Base-by-base conservation (phyloP, 1,284 basidiomycete species). In the Irpex lacteus region DNA sequence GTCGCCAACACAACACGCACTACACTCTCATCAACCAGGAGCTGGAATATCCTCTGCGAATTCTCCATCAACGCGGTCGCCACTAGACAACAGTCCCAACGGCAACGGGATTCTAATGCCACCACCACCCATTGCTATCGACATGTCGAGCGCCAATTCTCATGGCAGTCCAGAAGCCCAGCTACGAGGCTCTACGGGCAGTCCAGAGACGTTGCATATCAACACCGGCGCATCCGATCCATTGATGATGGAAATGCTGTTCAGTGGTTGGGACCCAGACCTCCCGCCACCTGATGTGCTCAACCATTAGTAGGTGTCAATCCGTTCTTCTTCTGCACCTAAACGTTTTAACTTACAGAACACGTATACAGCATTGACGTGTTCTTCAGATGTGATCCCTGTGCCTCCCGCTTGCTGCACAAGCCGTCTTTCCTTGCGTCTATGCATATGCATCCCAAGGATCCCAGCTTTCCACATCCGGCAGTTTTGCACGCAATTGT, bases 401-500 rank as follows among this genome's bases (percentile, higher is more conserved):
- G 91, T 70, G 88, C 90, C 62, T 90, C 91, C 18, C 84, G 89
- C 60, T 85, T 94, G 59, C 78, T 95, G 54, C 91, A 94, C 70
- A 81, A 83, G 13, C 85, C 87, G n/a, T 87, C 88, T n/a, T 93
- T 95, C 75, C 75, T 93, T 37, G 80, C 87, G 34, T 88, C 89
- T 6, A 81, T 95, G 82, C 83, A 84, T 67, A 78, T 93, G 59
- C 85, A 91, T 65, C 92, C 93, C 2, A 83, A 85, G 67, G 89
- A 92, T 71, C 82, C 86, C 9, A 82, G 82, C 36, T 95, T 95
- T 71, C 93, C 93, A 44, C 93, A 94, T 76, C 84, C 88, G 15
- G 88, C 91, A 1, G 84, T 95, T 64, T 77, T 95, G 53, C 93
- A 95, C 75, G 90, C 91, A 65, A 94, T 95, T 64, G 90, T 85